phyloP scores from a whole-genome alignment of 2,329 filamentous ascomycete genomes.

The Pseudodiploospora longispora region DNA sequence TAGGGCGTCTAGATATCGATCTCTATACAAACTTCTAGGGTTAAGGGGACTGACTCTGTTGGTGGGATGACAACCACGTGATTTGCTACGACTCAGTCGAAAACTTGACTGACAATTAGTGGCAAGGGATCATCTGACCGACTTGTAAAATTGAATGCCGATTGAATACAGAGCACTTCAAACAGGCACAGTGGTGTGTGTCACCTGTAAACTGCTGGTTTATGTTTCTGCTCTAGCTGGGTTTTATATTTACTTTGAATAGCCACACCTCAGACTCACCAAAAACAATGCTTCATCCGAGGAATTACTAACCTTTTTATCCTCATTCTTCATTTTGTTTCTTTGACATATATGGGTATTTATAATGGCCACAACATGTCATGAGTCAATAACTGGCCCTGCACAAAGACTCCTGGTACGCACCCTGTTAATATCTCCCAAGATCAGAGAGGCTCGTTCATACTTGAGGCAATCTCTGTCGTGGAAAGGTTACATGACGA shows the following conservation, averaged over 20 bases:
- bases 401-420: neutral
- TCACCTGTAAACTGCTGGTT: too few species aligned
- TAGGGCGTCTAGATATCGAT: too few species aligned
- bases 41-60: too few species aligned
- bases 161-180: too few species aligned
- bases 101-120: too few species aligned
- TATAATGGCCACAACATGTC: neutral
- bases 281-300: neutral
- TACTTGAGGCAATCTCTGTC: neutral
- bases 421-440: neutral
- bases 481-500: neutral
- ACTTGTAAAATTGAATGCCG: too few species aligned
- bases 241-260: neutral
- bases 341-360: neutral
- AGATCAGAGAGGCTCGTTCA: neutral
- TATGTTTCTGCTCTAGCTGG: neutral
- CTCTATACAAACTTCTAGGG: too few species aligned
- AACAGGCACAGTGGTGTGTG: too few species aligned
- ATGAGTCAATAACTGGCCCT: neutral
- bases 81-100: too few species aligned
- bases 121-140: too few species aligned
- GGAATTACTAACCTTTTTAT: neutral
- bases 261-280: neutral
- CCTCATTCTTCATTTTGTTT: neutral
- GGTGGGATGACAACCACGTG: too few species aligned